A percentile compares a stretch with the other conserved stretches of the same genome.
Evolutionary conservation across 306 rosid species (phyloP).

Genomic region (Begonia masoniana): DNA sequence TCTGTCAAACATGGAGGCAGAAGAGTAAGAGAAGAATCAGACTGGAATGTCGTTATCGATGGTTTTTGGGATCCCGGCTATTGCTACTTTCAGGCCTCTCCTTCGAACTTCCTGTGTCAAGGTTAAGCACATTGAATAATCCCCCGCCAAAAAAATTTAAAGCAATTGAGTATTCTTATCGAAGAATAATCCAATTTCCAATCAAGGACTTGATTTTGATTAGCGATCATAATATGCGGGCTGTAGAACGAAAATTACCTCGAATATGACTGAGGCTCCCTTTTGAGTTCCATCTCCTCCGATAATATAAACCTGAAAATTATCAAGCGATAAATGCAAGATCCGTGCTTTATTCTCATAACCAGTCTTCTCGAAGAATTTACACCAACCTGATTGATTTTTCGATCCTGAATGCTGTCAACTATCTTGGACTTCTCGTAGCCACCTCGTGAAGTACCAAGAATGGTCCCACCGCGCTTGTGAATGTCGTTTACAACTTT

Average conservation of each 20-base stretch:
- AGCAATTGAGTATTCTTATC: no score
- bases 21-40: no score
- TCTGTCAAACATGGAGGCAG: no score
- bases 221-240: no score
- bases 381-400: slow-evolving; percentile 68
- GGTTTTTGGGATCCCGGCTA: slow-evolving; percentile 83
- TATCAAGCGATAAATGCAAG: no score
- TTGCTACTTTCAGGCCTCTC: slow-evolving; percentile 72
- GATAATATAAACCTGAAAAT: slow-evolving; percentile 10
- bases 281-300: slow-evolving; percentile 95
- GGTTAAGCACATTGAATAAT: no score
- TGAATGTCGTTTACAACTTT: slow-evolving; percentile 66
- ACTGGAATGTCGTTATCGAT: slow-evolving; percentile 78
- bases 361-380: no score
- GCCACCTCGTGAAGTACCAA: slow-evolving; percentile 81
- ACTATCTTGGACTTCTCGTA: slow-evolving; percentile 69
- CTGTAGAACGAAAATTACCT: slow-evolving; percentile 32
- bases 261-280: slow-evolving; percentile 71
- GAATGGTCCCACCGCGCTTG: slow-evolving; percentile 78
- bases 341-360: no score
- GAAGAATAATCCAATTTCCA: no score
- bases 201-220: no score
- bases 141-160: no score
- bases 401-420: slow-evolving; percentile 74
- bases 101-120: slow-evolving; percentile 26